Base-by-base conservation (phyloP, 805 yeast genomes). In the Metschnikowia borealis region DNA sequence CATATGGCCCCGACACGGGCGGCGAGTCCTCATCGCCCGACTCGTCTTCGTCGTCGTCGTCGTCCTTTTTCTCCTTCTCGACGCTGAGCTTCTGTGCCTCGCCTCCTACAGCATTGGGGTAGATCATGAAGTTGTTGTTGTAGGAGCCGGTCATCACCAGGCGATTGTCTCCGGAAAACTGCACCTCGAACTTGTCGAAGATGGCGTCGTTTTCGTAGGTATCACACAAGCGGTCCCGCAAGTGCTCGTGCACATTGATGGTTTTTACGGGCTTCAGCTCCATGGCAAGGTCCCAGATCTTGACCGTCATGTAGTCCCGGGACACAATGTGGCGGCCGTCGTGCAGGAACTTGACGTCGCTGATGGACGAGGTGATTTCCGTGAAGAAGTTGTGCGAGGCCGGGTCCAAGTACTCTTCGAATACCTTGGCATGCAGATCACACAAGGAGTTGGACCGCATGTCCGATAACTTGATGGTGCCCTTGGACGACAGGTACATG, bases 171-270 rank as follows among this genome's bases (percentile, higher is more conserved):
- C 98, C 99, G 59, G 90, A 81, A 64, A 94, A 90, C 60, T 85
- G 94, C 54, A 91, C 96, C 76, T 94, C 99, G 69, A 94, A 94
- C 76, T 94, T 95, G 75, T 94, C 99, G 72, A 94, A 94, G 51
- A 94, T 94, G 42, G 98, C 96, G 73, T 94, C 99, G 67, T 90
- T 91, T 69, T 94, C 99, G 74, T 95, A 94, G 41, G 98, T 90
- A 68, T 95, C 97, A 73, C 98, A 92, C 63, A 94, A 75, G 64
- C 92, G 79, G 63, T 90, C 96, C 61, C 96, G 83, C 63, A 94
- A 80, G 67, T 89, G 95, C 67, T 94, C 98, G 70, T 94, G 99
- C 56, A 95, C 90, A 66, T 89, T 89, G 54, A 94, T 91, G 14
- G 97, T 91, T 69, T 89, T 89, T 51, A 95, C 72, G 35, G 99